A percentile compares a stretch with the other conserved stretches of the same genome.
Evolutionary conservation across 169 alveolate species (phyloP).

Genomic region (Eimeria mitis): DNA sequence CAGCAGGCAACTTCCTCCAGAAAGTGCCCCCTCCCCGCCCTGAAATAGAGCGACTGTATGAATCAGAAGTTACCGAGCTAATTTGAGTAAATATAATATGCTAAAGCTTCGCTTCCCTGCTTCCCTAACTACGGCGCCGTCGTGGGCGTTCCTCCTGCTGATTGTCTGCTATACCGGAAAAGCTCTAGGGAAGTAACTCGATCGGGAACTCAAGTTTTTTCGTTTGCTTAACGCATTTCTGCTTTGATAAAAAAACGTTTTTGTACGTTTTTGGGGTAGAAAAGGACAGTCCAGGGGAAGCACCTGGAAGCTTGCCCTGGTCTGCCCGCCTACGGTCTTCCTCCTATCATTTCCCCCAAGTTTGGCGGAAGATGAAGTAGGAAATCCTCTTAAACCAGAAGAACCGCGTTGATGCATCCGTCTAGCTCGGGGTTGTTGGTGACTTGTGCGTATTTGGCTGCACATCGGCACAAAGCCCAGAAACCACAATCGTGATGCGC

Average conservation of each 20-base stretch:
- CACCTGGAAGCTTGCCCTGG: neutral
- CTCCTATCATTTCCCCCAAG: neutral
- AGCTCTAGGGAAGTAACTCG: neutral
- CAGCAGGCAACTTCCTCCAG: neutral
- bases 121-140: neutral
- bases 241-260: neutral
- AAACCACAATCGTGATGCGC: neutral
- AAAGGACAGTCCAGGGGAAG: neutral
- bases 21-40: too few relatives aligned
- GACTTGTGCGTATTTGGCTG: constrained; percentile 97
- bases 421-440: constrained; percentile 99
- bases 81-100: neutral
- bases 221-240: neutral
- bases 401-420: constrained; percentile 99
- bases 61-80: neutral
- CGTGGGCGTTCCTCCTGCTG: neutral
- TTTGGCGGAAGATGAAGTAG: neutral
- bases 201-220: neutral
- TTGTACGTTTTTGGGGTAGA: neutral
- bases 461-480: neutral
- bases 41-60: neutral
- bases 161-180: neutral
- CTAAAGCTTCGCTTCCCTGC: neutral
- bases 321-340: neutral
- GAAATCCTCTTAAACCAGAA: constrained; percentile 92